Base-by-base conservation (phyloP, 495 filamentous ascomycete species). In the Baudoinia panamericana region DNA sequence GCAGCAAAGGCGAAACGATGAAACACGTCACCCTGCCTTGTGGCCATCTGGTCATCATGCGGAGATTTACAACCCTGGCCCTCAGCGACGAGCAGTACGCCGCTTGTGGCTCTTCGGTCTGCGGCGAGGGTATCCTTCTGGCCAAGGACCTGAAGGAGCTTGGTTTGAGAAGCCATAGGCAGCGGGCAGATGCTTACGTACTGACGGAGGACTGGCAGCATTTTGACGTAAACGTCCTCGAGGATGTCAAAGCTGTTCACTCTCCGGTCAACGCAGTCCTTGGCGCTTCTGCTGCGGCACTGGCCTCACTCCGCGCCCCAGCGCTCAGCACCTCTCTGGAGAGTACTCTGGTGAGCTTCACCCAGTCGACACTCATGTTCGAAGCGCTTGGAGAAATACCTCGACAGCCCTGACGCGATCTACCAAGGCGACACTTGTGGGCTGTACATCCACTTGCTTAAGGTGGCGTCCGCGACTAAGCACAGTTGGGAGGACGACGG, bases 21-120 rank as follows among this genome's bases (percentile, higher is more conserved):
- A n/a, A n/a, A n/a, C n/a, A n/a, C n/a, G n/a, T 33, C 2, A 5
- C 4, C 12, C 28, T 42, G 17, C 39, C 39, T 4, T 42, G 39
- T 18, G 27, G 28, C 2, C 39, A 42, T 22, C 4, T 3, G 2
- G 18, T 33, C 17, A 21, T 12, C 12, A 30, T 42, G 2, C 28
- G 39, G 5, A 26, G 31, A 27, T 15, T 41, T 27, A 10, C 12
- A 27, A 30, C 31, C 25, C 15, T n/a, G 4, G 38, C 25, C 11
- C 25, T 41, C 7, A 26, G n/a, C 6, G 9, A 8, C n/a, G 11
- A 30, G 6, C 13, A 7, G 5, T 30, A 15, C n/a, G 6, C 25
- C 5, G 5, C 18, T 8, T 21, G 31, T n/a, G 13, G n/a, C 12
- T 41, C 25, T 22, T 12, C 6, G 15, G n/a, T 12, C 11, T 41